Evolutionary conservation across 2,329 filamentous ascomycete species (phyloP).

Genomic region (Calonectria montana): DNA sequence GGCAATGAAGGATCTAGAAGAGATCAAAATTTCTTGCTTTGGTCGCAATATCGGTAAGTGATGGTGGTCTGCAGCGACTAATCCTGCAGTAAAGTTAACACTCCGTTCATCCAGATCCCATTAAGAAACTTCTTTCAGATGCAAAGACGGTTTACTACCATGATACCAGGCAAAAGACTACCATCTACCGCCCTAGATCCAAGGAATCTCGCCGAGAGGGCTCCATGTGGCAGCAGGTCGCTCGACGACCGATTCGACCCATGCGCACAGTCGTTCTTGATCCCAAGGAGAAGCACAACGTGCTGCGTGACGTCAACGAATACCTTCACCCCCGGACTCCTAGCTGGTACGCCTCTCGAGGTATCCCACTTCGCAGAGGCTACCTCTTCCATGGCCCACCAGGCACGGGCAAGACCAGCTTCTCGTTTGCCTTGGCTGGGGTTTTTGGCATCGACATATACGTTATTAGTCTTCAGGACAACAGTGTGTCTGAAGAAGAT

Average conservation of each 20-base stretch:
- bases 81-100: background rate
- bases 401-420: slow-evolving; percentile 78
- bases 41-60: slow-evolving; percentile 55
- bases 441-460: slow-evolving; percentile 76
- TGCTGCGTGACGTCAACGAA: slow-evolving; percentile 80
- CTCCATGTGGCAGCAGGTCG: slow-evolving; percentile 66
- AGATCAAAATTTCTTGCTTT: slow-evolving; percentile 65
- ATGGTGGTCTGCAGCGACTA: background rate
- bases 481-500: slow-evolving; percentile 71
- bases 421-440: slow-evolving; percentile 74
- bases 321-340: slow-evolving; percentile 78
- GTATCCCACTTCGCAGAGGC: slow-evolving; percentile 80
- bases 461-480: slow-evolving; percentile 67
- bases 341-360: slow-evolving; percentile 79
- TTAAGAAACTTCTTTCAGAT: slow-evolving; percentile 66
- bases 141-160: slow-evolving; percentile 64
- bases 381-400: slow-evolving; percentile 84
- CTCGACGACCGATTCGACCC: slow-evolving; percentile 73
- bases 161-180: slow-evolving; percentile 66
- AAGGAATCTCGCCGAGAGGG: slow-evolving; percentile 59
- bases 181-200: slow-evolving; percentile 64
- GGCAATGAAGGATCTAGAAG: slow-evolving; percentile 63
- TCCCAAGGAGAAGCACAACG: slow-evolving; percentile 70
- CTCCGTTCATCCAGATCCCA: slow-evolving; percentile 51
- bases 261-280: slow-evolving; percentile 83